phyloP scores from a whole-genome alignment of 2,329 filamentous ascomycete species.

The Colletotrichum zoysiae region DNA sequence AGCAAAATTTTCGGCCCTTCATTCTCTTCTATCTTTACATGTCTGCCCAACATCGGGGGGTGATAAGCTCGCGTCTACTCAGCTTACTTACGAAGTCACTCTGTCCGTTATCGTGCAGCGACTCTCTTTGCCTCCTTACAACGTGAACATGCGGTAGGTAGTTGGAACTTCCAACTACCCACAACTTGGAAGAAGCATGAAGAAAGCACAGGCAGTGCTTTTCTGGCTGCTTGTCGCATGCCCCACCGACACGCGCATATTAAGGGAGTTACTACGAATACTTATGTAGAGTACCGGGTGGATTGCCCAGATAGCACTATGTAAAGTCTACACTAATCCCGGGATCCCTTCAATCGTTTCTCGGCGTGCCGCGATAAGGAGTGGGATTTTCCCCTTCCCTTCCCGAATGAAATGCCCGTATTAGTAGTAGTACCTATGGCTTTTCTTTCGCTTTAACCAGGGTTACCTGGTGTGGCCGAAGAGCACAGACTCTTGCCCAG shows the following conservation, averaged over 20 bases:
- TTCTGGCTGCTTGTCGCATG: neutral
- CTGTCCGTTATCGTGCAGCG: neutral
- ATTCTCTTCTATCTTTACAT: neutral
- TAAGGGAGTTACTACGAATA: neutral
- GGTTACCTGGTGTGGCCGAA: constrained; percentile 23
- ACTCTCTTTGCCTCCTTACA: neutral
- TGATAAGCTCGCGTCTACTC: neutral
- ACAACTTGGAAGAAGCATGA: neutral
- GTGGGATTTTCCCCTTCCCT: neutral
- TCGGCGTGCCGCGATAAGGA: constrained; percentile 32
- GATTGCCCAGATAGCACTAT: neutral
- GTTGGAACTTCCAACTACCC: too few relatives aligned
- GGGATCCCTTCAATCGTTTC: constrained; percentile 3
- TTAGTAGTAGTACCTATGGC: neutral
- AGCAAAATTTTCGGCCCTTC: constrained; percentile 11
- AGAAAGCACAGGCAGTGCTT: neutral
- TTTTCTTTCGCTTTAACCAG: constrained; percentile 17
- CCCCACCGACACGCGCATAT: neutral
- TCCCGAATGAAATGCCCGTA: neutral
- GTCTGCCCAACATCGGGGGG: neutral
- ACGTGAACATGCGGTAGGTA: neutral
- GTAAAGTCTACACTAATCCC: neutral
- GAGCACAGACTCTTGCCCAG: constrained; percentile 22
- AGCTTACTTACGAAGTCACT: too few relatives aligned
- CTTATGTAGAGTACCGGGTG: neutral